Evolutionary conservation across 192 early-diverging fungal genomes (phyloP), one percentile per base, ranked within the genome.

Genomic region (Coemansia interrupta): DNA sequence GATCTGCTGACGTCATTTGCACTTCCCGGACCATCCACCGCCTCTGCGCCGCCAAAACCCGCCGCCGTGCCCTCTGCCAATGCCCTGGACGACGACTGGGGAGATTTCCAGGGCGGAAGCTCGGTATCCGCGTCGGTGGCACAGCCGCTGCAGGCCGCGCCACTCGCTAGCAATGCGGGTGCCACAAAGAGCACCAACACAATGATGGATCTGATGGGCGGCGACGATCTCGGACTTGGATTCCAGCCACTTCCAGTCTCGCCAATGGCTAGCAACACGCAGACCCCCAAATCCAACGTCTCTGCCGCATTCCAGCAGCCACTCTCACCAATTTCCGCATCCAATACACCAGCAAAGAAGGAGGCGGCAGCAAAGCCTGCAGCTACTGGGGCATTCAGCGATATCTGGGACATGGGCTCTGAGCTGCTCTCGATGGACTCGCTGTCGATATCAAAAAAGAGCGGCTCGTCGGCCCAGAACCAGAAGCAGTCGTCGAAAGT

Each of bases 391-490:
- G 74, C 74, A 19, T 72, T 78, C 28, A 70, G 81, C 53, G 86
- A 88, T 64, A 88, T 87, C 44, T 90, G 88, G 88, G 84, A 83
- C 2, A 76, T 83, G 60, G 84, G 82, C 32, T 86, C 86, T 15
- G 75, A 66, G 54, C 65, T 91, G 45, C 81, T 91, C 13, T 86
- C 84, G 1, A 68, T 91, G 38, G 89, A 90, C 65, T 87, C 87
- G 26, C 70, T 91, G 6, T 85, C 84, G 18, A 80, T 86, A 55
- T 56, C 73, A 8, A 84, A 81, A 40, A 65, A 82, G 45, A 64
- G 22, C 44, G 78, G 60, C 32, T 36, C 19, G 39, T 26, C 26
- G 53, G 19, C 32, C 26, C 43, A 53, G 53, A 56, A 56, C 11
- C 59, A 50, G 57, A 48, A 19, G 24, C 12, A 23, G 15, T 19